phyloP scores from a whole-genome alignment of 805 yeast genomes.

The Candida alai region DNA sequence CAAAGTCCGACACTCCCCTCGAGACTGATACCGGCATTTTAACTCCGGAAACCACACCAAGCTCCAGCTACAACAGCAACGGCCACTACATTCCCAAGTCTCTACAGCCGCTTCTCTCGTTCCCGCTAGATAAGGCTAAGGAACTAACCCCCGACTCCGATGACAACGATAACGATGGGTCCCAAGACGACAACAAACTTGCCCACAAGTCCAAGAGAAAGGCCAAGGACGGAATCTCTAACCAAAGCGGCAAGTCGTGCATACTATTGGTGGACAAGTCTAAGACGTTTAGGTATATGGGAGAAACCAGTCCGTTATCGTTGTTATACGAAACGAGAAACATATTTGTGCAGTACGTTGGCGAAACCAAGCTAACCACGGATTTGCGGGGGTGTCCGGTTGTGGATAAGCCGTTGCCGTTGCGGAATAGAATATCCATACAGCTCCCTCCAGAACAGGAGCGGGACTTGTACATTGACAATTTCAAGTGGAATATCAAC shows the following conservation, averaged over 20 bases:
- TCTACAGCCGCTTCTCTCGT: constrained; percentile 12
- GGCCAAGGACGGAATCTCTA: constrained; percentile 11
- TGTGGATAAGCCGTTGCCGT: constrained; percentile 31
- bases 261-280: constrained; percentile 31
- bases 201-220: neutral
- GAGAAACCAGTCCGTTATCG: constrained; percentile 41
- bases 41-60: constrained; percentile 10
- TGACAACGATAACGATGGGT: neutral
- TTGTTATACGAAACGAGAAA: constrained; percentile 38
- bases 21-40: constrained; percentile 2
- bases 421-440: neutral
- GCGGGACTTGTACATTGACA: constrained; percentile 15
- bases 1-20: neutral
- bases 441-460: constrained; percentile 9
- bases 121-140: constrained; percentile 6
- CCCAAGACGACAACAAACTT: neutral
- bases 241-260: constrained; percentile 18
- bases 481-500: constrained; percentile 37
- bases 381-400: constrained; percentile 35
- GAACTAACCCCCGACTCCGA: neutral
- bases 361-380: constrained; percentile 33
- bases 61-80: neutral
- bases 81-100: constrained; percentile 11
- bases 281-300: constrained; percentile 36
- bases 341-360: constrained; percentile 22